Percentiles rank a stretch among this genome's conserved stretches.
Evolutionary conservation across 2,329 filamentous ascomycete genomes (phyloP).

Genomic region (Fusarium scirpi): DNA sequence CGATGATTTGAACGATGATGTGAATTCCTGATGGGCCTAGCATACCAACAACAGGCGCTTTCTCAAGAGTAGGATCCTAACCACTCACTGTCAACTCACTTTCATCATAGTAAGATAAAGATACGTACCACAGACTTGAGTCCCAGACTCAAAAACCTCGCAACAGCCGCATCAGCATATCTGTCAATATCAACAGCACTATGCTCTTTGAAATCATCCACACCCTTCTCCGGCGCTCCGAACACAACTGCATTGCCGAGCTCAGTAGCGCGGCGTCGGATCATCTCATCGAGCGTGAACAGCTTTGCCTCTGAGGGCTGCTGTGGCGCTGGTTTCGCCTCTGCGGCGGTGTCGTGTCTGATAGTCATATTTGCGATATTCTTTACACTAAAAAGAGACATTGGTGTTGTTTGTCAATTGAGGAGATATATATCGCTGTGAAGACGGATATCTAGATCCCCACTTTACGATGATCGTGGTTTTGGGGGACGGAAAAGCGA

Average conservation of each 20-base stretch:
- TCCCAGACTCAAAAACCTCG: conserved; percentile 24
- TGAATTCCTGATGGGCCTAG: conserved; percentile 38
- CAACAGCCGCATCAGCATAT: conserved; percentile 42
- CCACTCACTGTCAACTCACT: neutral
- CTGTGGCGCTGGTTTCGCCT: conserved; percentile 16
- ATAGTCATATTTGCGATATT: conserved; percentile 34
- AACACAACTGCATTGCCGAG: conserved; percentile 25
- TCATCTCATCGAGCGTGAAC: conserved; percentile 39
- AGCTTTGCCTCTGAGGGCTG: conserved; percentile 29
- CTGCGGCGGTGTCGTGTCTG: conserved; percentile 32
- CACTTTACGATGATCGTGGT: neutral
- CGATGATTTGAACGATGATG: conserved; percentile 38
- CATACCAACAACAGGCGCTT: conserved; percentile 40
- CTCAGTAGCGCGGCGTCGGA: conserved; percentile 30
- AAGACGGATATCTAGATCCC: conserved; percentile 15
- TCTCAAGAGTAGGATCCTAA: conserved; percentile 26
- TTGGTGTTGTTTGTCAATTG: neutral
- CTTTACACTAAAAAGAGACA: neutral
- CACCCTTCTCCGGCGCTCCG: conserved; percentile 22
- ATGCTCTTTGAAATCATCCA: conserved; percentile 40
- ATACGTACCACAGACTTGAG: conserved; percentile 33
- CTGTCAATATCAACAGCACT: conserved; percentile 36
- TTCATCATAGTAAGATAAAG: too few relatives aligned
- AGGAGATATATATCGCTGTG: conserved; percentile 4
- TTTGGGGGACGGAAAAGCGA: conserved; percentile 17